These are phyloP conservation scores for Clonostachys chloroleuca DNA, from an alignment of 2,329 filamentous ascomycete species.

Conservation along the genomic window DNA sequence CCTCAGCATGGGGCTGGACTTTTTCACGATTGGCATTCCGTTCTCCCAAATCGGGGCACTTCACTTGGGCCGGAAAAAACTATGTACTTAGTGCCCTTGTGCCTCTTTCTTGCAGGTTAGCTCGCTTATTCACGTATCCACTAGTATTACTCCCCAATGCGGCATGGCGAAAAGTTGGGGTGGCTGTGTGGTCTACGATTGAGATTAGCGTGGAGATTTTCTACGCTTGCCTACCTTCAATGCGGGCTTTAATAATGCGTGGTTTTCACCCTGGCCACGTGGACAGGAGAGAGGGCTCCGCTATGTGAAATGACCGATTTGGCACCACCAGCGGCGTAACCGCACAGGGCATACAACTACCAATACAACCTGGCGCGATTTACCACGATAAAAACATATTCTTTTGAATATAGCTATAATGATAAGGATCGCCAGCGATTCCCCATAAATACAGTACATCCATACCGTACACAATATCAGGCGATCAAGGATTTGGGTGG, in stretches of 20 bases:
- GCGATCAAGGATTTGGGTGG: no score
- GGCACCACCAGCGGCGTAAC: constrained; percentile 3
- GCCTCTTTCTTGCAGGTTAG: background rate
- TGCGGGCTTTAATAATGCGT: constrained; percentile 9
- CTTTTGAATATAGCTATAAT: background rate
- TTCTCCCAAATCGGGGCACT: constrained; percentile 35
- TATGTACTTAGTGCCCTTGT: constrained; percentile 29
- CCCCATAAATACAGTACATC: no score
- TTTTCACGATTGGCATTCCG: constrained; percentile 47
- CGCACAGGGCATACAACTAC: constrained; percentile 2
- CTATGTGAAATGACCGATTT: background rate
- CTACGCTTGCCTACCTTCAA: constrained; percentile 30
- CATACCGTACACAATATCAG: no score
- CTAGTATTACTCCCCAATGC: constrained; percentile 25
- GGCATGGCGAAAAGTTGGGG: constrained; percentile 25
- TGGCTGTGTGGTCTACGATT: constrained; percentile 28
- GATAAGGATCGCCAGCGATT: no score
- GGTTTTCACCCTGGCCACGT: no score
- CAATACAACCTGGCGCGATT: constrained; percentile 2
- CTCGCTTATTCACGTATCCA: background rate
- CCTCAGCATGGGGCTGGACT: constrained; percentile 46
- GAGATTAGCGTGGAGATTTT: constrained; percentile 32
- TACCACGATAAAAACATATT: constrained; percentile 1
- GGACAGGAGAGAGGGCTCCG: no score
- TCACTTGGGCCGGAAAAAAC: constrained; percentile 40